Evolutionary conservation across 2,329 filamentous ascomycete genomes (phyloP), one percentile per base, ranked within the genome.

Genomic region (Phyllosticta ampelicida): DNA sequence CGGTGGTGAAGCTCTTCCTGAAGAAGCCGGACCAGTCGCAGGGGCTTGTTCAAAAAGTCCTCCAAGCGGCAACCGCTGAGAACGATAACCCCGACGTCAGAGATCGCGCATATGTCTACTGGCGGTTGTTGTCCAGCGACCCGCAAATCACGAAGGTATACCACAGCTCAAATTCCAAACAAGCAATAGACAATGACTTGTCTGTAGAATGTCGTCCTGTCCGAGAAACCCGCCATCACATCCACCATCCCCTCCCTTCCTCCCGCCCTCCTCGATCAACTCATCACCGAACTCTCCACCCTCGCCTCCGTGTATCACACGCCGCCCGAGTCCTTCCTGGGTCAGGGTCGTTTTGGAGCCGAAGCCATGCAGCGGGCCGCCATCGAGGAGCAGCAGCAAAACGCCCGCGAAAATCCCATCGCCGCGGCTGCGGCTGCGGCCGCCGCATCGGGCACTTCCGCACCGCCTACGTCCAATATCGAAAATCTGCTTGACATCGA

Each of bases 251-350:
- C 89, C 59, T 92, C 89, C 59, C 80, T 97, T 28, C 90, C 94
- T 1, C 82, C 87, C 5, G 79, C 85, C 30, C 80, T 99, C 6
- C 81, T 99, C 50, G 92, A 99, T 61, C 86, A 90, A 71, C 84
- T 99, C n/a, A 83, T 99, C 9, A 80, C 81, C 9, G 92, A 99
- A 72, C 83, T 99, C 29, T 97, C 92, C 11, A 96, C 94, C 9
- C 82, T 99, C 28, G 90, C 94, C 8, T 97, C 92, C 1, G 94
- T 99, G 20, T 99, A 99, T 75, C 94, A 99, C 82, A 97, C 96
- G 76, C 91, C 91, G 9, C 91, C 94, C 51, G 90, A 95, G 80
- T 90, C 92, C n/a, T 99, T 99, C 73, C 86, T 99, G 60, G 94
- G 94, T 65, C 90, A 95, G 74, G 94, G 94, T 49, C 86, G 92